phyloP scores from a whole-genome alignment of 306 rosid genomes.

The Fragaria iinumae region DNA sequence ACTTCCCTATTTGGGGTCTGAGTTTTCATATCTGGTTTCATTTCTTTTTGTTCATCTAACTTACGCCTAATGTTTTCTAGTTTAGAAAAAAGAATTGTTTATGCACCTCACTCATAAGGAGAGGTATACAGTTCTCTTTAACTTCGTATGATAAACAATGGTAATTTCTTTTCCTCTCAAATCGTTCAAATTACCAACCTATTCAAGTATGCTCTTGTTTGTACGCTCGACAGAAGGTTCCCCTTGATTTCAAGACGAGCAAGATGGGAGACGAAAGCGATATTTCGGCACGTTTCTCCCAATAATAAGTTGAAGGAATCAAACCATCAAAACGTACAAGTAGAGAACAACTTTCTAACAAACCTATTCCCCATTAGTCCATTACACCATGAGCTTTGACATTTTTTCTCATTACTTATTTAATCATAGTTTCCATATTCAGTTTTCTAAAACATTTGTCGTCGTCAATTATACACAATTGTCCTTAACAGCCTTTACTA shows the following conservation, averaged over 20 bases:
- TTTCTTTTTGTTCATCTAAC: too few relatives aligned
- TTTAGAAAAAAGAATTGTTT: too few relatives aligned
- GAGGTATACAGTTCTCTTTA: too few relatives aligned
- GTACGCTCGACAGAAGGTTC: background rate
- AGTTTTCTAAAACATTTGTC: background rate
- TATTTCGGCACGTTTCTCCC: background rate
- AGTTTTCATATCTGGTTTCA: too few relatives aligned
- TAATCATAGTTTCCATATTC: background rate
- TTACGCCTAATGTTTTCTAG: too few relatives aligned
- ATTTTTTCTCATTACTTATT: background rate
- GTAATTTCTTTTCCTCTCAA: too few relatives aligned
- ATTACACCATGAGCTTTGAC: background rate
- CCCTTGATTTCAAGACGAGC: background rate
- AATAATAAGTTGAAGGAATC: background rate
- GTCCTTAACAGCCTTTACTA: background rate
- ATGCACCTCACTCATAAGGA: too few relatives aligned
- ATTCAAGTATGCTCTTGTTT: too few relatives aligned
- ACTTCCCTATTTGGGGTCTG: too few relatives aligned
- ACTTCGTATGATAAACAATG: too few relatives aligned
- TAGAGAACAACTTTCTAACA: background rate
- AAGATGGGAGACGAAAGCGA: background rate
- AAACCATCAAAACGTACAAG: background rate
- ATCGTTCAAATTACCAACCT: too few relatives aligned
- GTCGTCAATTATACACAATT: background rate
- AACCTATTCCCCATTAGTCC: background rate